Base-by-base conservation (phyloP, 2,329 filamentous ascomycete genomes). In the Curvularia spicifera region DNA sequence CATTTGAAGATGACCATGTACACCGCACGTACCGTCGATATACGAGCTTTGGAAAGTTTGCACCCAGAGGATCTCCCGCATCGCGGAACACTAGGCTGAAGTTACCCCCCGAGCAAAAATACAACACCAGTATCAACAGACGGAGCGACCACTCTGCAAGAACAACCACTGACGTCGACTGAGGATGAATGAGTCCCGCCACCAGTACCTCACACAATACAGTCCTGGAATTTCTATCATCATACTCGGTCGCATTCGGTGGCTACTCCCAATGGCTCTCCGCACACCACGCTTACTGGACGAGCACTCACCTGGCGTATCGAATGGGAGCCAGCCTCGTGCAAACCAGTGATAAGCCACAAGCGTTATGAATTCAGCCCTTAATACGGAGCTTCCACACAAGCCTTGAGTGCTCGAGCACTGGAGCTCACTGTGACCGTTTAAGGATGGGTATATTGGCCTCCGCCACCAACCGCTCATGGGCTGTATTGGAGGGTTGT, bases 41-140 rank as follows among this genome's bases (percentile, higher is more conserved):
- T 39, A 26, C 51, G 51, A 48, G 20, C 49, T 64, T 65, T 60
- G 59, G 48, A 59, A 68, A 65, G 50, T 24, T 52, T 55, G 59
- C 50, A 42, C 49, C 56, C 42, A 57, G 63, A 63, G 56, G 35
- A 20, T n/a, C 51, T 33, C 40, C 46, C 12, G 26, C 39, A 53
- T 12, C 31, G 22, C 28, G 31, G 33, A 28, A 39, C 22, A 40
- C n/a, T 22, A 28, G 15, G 35, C 15, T 29, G 33, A 50, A 50
- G 35, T 10, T 24, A 24, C 3, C n/a, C n/a, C 33, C 24, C 15
- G 26, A n/a, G 24, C 18, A 47, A 51, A 47, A 39, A 43, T n/a
- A 55, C 56, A 54, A 53, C 52, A 43, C 51, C 28, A n/a, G 9
- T 24, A 28, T 20, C n/a, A 26, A 15, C 12, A 15, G n/a, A 24